Base-by-base conservation (phyloP, 441 rosid species). In the Pelargonium citronellum region DNA sequence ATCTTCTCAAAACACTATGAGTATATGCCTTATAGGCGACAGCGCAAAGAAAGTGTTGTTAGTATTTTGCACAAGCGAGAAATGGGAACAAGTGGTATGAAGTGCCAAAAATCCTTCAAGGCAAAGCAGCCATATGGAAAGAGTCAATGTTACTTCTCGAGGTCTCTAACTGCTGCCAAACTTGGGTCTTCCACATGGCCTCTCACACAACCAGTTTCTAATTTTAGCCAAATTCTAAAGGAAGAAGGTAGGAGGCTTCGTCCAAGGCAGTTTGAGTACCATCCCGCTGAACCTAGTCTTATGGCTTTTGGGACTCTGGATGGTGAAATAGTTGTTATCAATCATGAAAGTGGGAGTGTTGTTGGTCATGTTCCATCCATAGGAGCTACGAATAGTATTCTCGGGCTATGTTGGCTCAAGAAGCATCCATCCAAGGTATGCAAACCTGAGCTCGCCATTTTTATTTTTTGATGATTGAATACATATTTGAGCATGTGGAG, bases 261-360 rank as follows among this genome's bases (percentile, higher is more conserved):
- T 20, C 83, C 87, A 0, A 81, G 85, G 70, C 87, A 83, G 79
- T 83, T 83, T 47, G 87, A 81, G 75, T 83, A 83, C 69, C 83
- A 81, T 74, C 87, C 85, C 20, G 66, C 78, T 13, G 69, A 78
- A 15, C 64, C 83, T 43, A 41, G 78, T 49, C 82, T 81, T 16
- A 79, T 81, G 87, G 82, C 70, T 66, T 79, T 81, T 39, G 87
- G 87, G 58, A 81, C 83, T 68, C 73, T 83, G 69, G 87, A 78
- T 60, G 87, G 87, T 17, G 87, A 83, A 70, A 70, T 83, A n/a
- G 75, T 79, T 22, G 76, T 81, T 15, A 37, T 80, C 71, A 83
- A 81, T 73, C 80, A 78, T 41, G 87, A 83, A 64, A 75, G 76
- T n/a, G 83, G 85, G 67, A 83, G 76, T 55, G 34, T 78, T 66